Evolutionary conservation across 345 rosid species (phyloP), one percentile per base, ranked within the genome.

Genomic region (Mallotus nudiflorus): DNA sequence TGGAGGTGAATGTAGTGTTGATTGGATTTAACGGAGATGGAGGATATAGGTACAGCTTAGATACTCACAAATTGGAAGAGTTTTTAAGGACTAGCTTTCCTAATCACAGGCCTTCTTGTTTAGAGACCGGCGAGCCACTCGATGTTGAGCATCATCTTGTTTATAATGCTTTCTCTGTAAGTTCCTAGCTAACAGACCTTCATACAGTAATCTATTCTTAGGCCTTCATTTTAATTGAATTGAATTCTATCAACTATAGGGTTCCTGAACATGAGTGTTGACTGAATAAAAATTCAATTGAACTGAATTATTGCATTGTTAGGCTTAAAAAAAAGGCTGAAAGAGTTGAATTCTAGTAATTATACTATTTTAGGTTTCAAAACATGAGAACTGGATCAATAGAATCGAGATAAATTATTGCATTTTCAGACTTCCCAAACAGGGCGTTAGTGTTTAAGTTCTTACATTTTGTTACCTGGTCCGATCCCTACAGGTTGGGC

Each of bases 111-210:
- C 97, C 99, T 9, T 84, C 88, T 1, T 89, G 98, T 68, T 79
- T 87, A 63, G 92, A 92, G 89, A 92, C 98, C 0, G 95, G 91
- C 40, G 98, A 96, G 81, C 93, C 87, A 29, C 88, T 92, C 35
- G 98, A 92, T 76, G 88, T 92, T 14, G 98, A 92, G 82, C 99
- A 96, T 76, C 96, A 89, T 31, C 42, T 96, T 39, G 90, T 92
- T 69, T 92, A 79, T 68, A 92, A 92, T 39, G 86, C 82, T 9
- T 92, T 89, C 66, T 91, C 90, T 70, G 99, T 91, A 84, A 83
- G 91, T 48, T 27, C 70, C 29, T 39, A 3, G 37, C 6, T 33
- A 2, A 6, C 6, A 2, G 4, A 33, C 3, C 6, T 33, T 33
- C 3, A 2, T 33, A 33, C n/a, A n/a, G n/a, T n/a, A 33, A 33